These are phyloP conservation scores for Populus euphratica DNA, from an alignment of 345 rosid genomes.

Conservation along the genomic window DNA sequence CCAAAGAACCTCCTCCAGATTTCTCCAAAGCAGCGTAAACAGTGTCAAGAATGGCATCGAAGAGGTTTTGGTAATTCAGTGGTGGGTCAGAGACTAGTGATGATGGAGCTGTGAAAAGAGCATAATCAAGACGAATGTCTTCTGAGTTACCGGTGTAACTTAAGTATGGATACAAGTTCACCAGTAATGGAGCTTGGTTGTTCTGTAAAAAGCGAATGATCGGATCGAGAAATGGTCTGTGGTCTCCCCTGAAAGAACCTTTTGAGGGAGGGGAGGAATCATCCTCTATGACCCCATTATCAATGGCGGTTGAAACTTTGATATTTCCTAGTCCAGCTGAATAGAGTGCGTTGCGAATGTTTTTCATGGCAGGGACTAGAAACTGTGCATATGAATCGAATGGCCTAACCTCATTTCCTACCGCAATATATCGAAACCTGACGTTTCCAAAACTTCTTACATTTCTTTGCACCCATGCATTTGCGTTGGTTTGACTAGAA, in stretches of 20 bases:
- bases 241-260: constrained; percentile 27
- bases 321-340: constrained; percentile 35
- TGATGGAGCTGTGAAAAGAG: constrained; percentile 35
- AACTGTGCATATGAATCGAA: constrained; percentile 18
- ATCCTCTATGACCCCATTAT: constrained; percentile 4
- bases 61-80: constrained; percentile 41
- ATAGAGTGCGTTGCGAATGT: constrained; percentile 28
- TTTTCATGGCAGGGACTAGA: constrained; percentile 36
- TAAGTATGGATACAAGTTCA: constrained; percentile 41
- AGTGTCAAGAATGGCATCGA: constrained; percentile 52
- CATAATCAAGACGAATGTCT: constrained; percentile 35
- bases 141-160: constrained; percentile 19
- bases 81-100: constrained; percentile 25
- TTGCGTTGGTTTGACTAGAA: constrained; percentile 35
- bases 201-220: constrained; percentile 28
- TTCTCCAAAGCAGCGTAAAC: constrained; percentile 54
- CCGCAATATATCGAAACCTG: constrained; percentile 23
- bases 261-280: constrained; percentile 40
- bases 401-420: constrained; percentile 45
- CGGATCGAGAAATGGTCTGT: constrained; percentile 26
- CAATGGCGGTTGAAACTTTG: constrained; percentile 47
- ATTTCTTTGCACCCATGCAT: constrained; percentile 42
- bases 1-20: constrained; percentile 40
- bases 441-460: constrained; percentile 17
- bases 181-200: constrained; percentile 34